These are phyloP conservation scores for Pichia sp. DNA, from an alignment of 1,139 yeast genomes.

Conservation along the genomic window DNA sequence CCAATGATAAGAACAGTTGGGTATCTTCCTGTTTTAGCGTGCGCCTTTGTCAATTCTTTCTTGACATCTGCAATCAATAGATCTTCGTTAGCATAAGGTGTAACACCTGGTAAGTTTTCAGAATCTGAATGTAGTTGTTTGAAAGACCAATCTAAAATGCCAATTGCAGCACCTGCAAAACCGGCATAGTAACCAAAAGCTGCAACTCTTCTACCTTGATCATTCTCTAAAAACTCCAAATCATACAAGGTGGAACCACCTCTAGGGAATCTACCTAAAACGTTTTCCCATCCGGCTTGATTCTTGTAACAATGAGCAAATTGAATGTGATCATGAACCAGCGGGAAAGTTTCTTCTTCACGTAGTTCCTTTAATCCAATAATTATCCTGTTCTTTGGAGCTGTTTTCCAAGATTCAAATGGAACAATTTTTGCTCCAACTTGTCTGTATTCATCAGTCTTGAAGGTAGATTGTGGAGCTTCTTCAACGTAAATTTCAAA, in stretches of 20 bases:
- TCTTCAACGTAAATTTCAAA: constrained; percentile 84
- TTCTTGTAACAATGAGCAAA: constrained; percentile 98
- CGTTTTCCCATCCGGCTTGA: constrained; percentile 96
- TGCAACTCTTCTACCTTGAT: constrained; percentile 95
- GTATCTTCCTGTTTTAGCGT: constrained; percentile 51
- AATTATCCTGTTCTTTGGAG: constrained; percentile 85
- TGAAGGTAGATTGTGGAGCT: constrained; percentile 75
- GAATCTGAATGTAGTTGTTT: constrained; percentile 63
- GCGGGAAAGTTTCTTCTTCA: constrained; percentile 90
- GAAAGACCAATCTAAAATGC: constrained; percentile 90
- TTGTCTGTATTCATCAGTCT: constrained; percentile 61
- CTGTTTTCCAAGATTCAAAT: constrained; percentile 84
- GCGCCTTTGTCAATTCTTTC: constrained; percentile 51
- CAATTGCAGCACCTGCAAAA: constrained; percentile 97
- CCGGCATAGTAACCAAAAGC: constrained; percentile 99
- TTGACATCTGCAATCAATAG: constrained; percentile 66
- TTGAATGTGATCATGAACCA: constrained; percentile 92
- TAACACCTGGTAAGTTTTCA: constrained; percentile 65
- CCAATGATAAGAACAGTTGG: constrained; percentile 90
- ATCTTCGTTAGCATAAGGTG: constrained; percentile 76
- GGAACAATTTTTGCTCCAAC: constrained; percentile 88
- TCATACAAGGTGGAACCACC: constrained; percentile 91
- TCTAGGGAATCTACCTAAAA: constrained; percentile 75
- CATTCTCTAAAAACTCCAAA: constrained; percentile 89
- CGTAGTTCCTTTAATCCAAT: constrained; percentile 94